These are phyloP conservation scores for Barnettozyma wickerhamii DNA, from an alignment of 805 yeast genomes.

Conservation along the genomic window DNA sequence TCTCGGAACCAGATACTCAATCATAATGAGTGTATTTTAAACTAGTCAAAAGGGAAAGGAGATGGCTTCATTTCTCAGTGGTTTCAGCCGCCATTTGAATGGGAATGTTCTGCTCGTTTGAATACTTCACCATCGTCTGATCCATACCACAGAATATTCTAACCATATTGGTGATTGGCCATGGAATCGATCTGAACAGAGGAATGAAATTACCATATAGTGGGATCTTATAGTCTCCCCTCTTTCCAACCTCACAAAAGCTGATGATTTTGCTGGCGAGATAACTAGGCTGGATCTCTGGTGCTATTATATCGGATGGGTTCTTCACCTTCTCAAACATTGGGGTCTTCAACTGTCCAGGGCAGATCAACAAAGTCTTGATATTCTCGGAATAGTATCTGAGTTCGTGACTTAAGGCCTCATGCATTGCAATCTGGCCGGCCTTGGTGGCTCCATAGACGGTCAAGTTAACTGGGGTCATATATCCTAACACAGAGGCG, in stretches of 20 bases:
- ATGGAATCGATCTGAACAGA: constrained; percentile 62
- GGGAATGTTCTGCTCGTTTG: neutral
- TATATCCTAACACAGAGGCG: constrained; percentile 80
- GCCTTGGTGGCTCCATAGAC: constrained; percentile 91
- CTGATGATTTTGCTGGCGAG: constrained; percentile 58
- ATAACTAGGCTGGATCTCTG: constrained; percentile 64
- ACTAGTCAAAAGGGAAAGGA: no score
- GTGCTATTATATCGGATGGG: constrained; percentile 76
- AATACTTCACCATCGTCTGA: constrained; percentile 30
- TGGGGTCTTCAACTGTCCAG: constrained; percentile 78
- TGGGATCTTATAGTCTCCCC: constrained; percentile 72
- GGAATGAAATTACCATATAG: constrained; percentile 75
- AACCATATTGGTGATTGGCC: constrained; percentile 49
- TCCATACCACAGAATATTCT: constrained; percentile 44
- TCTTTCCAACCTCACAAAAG: constrained; percentile 54
- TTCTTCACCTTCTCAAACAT: constrained; percentile 74
- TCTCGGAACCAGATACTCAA: constrained; percentile 27
- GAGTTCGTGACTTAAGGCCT: constrained; percentile 67
- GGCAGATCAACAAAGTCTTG: constrained; percentile 72
- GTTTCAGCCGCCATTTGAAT: neutral
- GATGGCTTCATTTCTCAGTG: neutral
- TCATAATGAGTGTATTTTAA: no score
- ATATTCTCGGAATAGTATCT: constrained; percentile 52
- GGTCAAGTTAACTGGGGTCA: constrained; percentile 73
- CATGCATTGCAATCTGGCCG: constrained; percentile 81